Percentiles rank a stretch among this genome's conserved stretches.
Conservation (phyloP, 2,329 filamentous ascomycete species). For the Diplodia mutila region DNA sequence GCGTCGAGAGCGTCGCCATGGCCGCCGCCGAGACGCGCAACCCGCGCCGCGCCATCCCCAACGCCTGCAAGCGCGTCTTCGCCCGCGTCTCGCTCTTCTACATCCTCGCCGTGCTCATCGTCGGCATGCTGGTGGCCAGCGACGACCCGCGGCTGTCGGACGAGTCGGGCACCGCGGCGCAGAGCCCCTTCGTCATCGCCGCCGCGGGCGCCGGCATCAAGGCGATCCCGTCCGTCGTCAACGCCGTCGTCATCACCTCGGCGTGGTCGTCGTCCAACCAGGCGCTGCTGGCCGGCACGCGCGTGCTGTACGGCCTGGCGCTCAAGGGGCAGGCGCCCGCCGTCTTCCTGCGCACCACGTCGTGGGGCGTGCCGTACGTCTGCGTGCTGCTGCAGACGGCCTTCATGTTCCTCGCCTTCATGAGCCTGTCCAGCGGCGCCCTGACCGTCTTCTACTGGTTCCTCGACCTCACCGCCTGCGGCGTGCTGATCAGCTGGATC, state of each 20-base stretch:
- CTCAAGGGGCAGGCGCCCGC: conserved; percentile 58
- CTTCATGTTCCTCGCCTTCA: conserved; percentile 72
- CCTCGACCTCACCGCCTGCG: conserved; percentile 63
- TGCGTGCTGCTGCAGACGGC: conserved; percentile 69
- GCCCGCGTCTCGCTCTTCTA: conserved; percentile 84
- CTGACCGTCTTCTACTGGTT: conserved; percentile 70
- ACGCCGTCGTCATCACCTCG: conserved; percentile 58
- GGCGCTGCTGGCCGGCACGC: conserved; percentile 58
- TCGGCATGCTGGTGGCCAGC: conserved; percentile 75
- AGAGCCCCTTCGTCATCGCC: conserved; percentile 68
- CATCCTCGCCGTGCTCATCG: conserved; percentile 70
- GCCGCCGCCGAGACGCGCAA: conserved; percentile 61
- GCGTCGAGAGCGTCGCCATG: conserved; percentile 59
- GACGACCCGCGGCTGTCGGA: conserved; percentile 60
- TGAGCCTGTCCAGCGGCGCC: conserved; percentile 69
- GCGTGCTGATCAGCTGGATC: conserved; percentile 60
- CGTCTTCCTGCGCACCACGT: conserved; percentile 62
- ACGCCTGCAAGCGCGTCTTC: conserved; percentile 79
- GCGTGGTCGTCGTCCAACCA: conserved; percentile 62
- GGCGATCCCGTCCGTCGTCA: conserved; percentile 62
- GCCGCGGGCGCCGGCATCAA: conserved; percentile 59
- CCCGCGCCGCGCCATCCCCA: conserved; percentile 61
- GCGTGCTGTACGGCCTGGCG: conserved; percentile 57
- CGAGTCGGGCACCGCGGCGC: conserved; percentile 57
- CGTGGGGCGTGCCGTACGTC: conserved; percentile 71